Conservation (phyloP, 805 yeast species). For the Kodamaea nitidulidarum region DNA sequence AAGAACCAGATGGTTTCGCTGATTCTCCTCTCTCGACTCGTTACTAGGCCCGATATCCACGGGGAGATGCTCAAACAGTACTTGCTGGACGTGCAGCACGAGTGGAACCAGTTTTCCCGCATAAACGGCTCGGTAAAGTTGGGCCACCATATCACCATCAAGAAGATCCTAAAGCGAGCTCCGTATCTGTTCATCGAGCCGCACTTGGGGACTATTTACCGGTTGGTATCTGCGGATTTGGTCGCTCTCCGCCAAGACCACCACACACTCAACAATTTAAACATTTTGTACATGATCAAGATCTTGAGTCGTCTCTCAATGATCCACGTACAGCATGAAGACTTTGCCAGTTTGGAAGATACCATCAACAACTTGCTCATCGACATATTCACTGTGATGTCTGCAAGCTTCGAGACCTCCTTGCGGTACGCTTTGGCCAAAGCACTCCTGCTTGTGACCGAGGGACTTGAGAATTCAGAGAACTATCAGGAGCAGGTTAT, state of each 20-base stretch:
- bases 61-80: conserved; percentile 16
- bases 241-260: conserved; percentile 12
- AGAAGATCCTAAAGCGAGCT: conserved; percentile 31
- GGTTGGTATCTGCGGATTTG: conserved; percentile 16
- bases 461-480: conserved; percentile 27
- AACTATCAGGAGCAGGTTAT: conserved; percentile 44
- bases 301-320: conserved; percentile 36
- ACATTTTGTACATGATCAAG: conserved; percentile 29
- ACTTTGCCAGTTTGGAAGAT: conserved; percentile 42
- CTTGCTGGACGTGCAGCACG: conserved; percentile 13
- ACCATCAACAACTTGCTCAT: conserved; percentile 47
- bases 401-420: conserved; percentile 45
- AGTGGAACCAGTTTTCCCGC: conserved; percentile 16
- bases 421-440: conserved; percentile 67
- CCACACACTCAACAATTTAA: conserved; percentile 12
- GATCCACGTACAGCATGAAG: conserved; percentile 15
- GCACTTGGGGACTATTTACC: conserved; percentile 13
- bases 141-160: conserved; percentile 41
- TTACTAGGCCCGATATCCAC: conserved; percentile 48
- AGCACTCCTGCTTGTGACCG: conserved; percentile 50
- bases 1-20: conserved; percentile 56
- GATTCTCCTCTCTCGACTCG: conserved; percentile 47
- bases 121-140: conserved; percentile 17
- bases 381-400: conserved; percentile 31
- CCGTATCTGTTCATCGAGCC: conserved; percentile 10